Percentiles rank a stretch among this genome's conserved stretches.
These are phyloP conservation scores for Fusarium albosuccineum DNA, from an alignment of 2,329 filamentous ascomycete species.

Conservation along the genomic window DNA sequence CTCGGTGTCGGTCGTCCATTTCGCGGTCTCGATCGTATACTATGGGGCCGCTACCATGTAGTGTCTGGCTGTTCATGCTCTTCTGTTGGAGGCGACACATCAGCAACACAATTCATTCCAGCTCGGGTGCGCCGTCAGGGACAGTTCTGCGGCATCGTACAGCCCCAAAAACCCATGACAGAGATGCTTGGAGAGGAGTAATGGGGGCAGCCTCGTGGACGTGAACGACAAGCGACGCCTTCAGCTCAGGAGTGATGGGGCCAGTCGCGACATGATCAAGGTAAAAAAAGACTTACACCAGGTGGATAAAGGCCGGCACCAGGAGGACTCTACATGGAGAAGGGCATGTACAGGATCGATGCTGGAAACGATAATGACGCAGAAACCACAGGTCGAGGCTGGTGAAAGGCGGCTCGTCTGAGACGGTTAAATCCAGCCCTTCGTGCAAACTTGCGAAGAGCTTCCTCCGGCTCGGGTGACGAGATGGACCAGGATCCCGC, in stretches of 20 bases:
- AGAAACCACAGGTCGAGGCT: conserved; percentile 33
- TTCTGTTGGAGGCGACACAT: conserved; percentile 35
- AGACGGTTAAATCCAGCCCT: conserved; percentile 40
- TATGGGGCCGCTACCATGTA: conserved; percentile 56
- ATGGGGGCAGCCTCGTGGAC: conserved; percentile 2
- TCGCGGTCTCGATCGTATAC: conserved; percentile 64
- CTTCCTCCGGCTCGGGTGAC: conserved; percentile 52
- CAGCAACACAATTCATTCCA: conserved; percentile 23
- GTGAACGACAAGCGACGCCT: conserved; percentile 29
- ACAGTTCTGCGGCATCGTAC: background rate
- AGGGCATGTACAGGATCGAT: conserved; percentile 36
- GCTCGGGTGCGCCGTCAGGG: conserved; percentile 2
- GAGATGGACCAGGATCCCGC: conserved; percentile 45
- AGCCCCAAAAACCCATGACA: background rate
- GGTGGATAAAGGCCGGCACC: conserved; percentile 50
- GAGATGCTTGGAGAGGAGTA: background rate
- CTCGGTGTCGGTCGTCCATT: conserved; percentile 62
- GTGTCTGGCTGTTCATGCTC: conserved; percentile 62
- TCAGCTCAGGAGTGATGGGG: conserved; percentile 44
- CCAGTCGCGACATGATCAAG: conserved; percentile 44
- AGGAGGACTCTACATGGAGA: conserved; percentile 54
- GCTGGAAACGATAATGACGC: conserved; percentile 27
- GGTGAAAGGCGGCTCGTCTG: conserved; percentile 36
- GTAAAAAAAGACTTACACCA: conserved; percentile 51
- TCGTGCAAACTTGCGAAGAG: conserved; percentile 55